Percentiles rank a stretch among this genome's conserved stretches.
Conservation (phyloP, 305 asterid genomes). For the Fraxinus dipetala region DNA sequence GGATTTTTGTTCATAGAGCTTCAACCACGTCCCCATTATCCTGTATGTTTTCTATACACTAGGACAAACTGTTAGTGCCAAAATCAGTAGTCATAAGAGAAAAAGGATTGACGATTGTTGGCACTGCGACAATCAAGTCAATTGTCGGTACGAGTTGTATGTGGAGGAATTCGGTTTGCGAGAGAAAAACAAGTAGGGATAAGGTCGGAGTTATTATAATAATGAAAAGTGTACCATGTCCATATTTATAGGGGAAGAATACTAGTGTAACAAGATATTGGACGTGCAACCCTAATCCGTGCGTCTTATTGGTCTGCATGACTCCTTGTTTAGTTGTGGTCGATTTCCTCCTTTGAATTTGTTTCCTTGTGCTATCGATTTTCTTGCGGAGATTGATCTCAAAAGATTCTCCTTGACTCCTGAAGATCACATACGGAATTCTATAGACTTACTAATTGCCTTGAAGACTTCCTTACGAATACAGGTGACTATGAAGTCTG, state of each 20-base stretch:
- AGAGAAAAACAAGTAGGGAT: background rate
- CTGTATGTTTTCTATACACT: too few species aligned
- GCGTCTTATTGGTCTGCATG: background rate
- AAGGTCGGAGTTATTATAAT: background rate
- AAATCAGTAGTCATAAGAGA: background rate
- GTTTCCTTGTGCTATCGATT: background rate
- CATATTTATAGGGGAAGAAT: background rate
- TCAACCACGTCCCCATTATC: background rate
- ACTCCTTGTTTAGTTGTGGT: background rate
- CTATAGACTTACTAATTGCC: background rate
- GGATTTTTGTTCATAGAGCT: background rate
- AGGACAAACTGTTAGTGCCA: too few species aligned
- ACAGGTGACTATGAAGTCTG: background rate
- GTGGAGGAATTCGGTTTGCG: background rate
- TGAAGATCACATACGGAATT: too few species aligned
- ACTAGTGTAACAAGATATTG: too few species aligned
- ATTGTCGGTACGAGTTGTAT: background rate
- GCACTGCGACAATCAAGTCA: background rate
- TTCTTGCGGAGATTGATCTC: background rate
- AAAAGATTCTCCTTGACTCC: background rate
- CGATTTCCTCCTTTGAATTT: background rate
- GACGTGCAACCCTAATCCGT: background rate
- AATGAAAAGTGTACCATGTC: background rate
- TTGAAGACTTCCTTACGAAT: background rate
- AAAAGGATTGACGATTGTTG: background rate